Conservation (phyloP, 768 basidiomycete genomes). For the Amanita muscaria region DNA sequence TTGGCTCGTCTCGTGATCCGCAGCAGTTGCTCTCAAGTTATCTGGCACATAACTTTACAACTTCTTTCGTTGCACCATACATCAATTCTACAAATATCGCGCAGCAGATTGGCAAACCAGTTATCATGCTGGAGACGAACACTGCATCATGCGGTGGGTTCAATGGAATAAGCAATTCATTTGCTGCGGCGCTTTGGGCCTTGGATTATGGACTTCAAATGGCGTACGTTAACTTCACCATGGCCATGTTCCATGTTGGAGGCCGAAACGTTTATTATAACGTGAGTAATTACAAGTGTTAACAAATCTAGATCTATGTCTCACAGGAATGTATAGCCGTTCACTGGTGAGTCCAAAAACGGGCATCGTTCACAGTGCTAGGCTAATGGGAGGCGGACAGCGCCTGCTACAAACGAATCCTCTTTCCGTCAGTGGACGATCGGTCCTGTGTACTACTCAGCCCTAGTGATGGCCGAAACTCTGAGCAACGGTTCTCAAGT, state of each 20-base stretch:
- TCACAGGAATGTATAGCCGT: too few species aligned
- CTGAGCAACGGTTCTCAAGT: conserved; percentile 60
- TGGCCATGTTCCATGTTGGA: conserved; percentile 46
- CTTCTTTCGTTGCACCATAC: conserved; percentile 42
- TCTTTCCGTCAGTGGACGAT: conserved; percentile 63
- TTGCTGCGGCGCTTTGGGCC: conserved; percentile 57
- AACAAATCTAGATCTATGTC: too few species aligned
- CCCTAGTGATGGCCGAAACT: conserved; percentile 59
- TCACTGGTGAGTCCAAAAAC: conserved; percentile 37
- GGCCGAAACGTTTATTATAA: conserved; percentile 61
- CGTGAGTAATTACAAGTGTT: too few species aligned
- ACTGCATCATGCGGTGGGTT: conserved; percentile 66
- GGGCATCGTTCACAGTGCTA: not conserved
- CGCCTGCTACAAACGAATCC: conserved; percentile 49
- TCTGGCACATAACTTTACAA: conserved; percentile 52
- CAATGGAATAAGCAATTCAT: conserved; percentile 51
- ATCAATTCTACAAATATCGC: conserved; percentile 39
- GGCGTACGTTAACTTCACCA: conserved; percentile 46
- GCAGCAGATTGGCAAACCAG: conserved; percentile 30
- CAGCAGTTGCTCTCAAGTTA: conserved; percentile 48
- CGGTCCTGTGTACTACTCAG: conserved; percentile 68
- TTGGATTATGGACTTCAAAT: conserved; percentile 53
- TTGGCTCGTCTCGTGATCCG: conserved; percentile 32
- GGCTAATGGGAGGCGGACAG: conserved; percentile 20
- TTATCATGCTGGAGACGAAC: conserved; percentile 68